Conservation (phyloP, 2,329 filamentous ascomycete genomes). For the Lachnellula occidentalis region DNA sequence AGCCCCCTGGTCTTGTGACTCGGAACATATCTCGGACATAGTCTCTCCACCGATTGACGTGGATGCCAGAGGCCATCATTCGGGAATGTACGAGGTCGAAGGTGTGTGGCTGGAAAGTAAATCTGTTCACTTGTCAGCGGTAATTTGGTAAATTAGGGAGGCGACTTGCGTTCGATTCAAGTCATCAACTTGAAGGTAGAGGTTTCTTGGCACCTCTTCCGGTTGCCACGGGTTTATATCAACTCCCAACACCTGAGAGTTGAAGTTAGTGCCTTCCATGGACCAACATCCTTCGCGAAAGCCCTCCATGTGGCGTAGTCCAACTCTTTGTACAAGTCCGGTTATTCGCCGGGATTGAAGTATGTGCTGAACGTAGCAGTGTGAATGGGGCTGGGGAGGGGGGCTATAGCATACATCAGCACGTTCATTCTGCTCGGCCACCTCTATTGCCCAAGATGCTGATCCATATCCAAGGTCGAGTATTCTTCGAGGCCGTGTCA, state of each 20-base stretch:
- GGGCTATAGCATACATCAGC: conserved; percentile 50
- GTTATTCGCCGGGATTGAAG: background rate
- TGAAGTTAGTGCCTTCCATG: background rate
- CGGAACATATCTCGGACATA: conserved; percentile 73
- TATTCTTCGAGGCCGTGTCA: conserved; percentile 51
- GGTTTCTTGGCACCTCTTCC: conserved; percentile 57
- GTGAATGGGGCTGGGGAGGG: background rate
- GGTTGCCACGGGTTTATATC: conserved; percentile 67
- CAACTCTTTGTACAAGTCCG: background rate
- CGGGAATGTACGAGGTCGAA: conserved; percentile 77
- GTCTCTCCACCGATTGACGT: conserved; percentile 57
- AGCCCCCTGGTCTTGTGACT: conserved; percentile 69
- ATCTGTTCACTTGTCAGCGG: conserved; percentile 34
- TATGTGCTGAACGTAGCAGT: background rate
- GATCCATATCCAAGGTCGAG: conserved; percentile 70
- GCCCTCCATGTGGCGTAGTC: background rate
- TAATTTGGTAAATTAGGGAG: background rate
- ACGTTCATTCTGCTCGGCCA: conserved; percentile 57
- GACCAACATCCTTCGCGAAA: too few species aligned
- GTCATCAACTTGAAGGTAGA: conserved; percentile 69
- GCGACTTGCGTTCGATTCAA: conserved; percentile 54
- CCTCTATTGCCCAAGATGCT: conserved; percentile 65
- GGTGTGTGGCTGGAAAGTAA: conserved; percentile 62
- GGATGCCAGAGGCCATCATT: conserved; percentile 27
- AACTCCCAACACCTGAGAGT: conserved; percentile 58